Evolutionary conservation across 257 asterid genomes (phyloP).

Genomic region (Solanum chaucha): DNA sequence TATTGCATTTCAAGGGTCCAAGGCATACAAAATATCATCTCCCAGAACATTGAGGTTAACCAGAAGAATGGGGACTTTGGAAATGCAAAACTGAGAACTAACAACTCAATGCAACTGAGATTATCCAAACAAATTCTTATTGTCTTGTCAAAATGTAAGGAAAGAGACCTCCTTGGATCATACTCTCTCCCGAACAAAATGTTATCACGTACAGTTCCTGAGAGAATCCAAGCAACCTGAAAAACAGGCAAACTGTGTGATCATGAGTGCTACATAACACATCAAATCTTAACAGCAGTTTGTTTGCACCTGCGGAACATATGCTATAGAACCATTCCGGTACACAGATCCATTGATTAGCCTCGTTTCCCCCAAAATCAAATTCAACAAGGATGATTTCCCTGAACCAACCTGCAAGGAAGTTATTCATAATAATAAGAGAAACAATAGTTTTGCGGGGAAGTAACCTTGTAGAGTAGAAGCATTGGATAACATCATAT

Average conservation of each 20-base stretch:
- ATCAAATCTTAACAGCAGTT: slow-evolving; percentile 1
- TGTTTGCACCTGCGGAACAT: slow-evolving; percentile 76
- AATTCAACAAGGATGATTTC: slow-evolving; percentile 74
- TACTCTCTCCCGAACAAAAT: slow-evolving; percentile 73
- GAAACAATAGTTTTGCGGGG: not conserved
- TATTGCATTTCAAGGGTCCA: not conserved
- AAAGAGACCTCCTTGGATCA: slow-evolving; percentile 47
- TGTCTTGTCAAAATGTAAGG: not conserved
- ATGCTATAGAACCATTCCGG: slow-evolving; percentile 52
- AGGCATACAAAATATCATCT: not conserved
- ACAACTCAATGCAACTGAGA: not conserved
- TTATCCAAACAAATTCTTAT: not conserved
- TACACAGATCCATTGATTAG: slow-evolving; percentile 48
- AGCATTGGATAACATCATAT: not conserved
- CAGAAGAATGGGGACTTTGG: not conserved
- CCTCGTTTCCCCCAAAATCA: slow-evolving; percentile 69
- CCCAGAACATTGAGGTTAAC: not conserved
- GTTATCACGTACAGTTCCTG: slow-evolving; percentile 91
- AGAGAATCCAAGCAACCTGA: slow-evolving; percentile 90
- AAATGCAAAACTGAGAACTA: not conserved
- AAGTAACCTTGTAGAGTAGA: not conserved
- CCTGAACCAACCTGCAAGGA: slow-evolving; percentile 86
- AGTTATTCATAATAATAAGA: not conserved
- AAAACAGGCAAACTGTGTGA: slow-evolving; percentile 3
- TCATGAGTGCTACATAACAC: not conserved